Percentiles rank a stretch among this genome's conserved stretches.
phyloP scores from a whole-genome alignment of 352 stramenopile species.

The Globisporangium recalcitrans region DNA sequence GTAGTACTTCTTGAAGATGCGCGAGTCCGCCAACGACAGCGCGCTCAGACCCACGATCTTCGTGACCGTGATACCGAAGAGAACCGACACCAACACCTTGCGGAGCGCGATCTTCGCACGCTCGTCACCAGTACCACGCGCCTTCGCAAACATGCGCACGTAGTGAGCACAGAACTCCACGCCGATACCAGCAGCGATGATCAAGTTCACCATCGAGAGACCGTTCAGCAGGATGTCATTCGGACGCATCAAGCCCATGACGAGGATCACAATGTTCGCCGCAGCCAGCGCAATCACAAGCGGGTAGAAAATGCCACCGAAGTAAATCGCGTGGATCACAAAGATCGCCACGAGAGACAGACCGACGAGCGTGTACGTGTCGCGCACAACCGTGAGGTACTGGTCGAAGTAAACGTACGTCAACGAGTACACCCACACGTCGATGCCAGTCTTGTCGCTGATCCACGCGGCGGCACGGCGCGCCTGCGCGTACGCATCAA shows the following conservation, averaged over 20 bases:
- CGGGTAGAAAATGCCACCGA: conserved; percentile 40
- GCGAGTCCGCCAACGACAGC: conserved; percentile 48
- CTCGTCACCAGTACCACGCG: conserved; percentile 20
- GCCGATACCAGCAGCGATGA: conserved; percentile 72
- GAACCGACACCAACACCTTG: conserved; percentile 37
- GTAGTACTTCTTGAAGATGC: conserved; percentile 90
- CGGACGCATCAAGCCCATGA: conserved; percentile 53
- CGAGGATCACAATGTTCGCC: conserved; percentile 46
- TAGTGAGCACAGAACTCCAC: conserved; percentile 86
- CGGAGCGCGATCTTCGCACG: conserved; percentile 29
- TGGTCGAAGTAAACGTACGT: conserved; percentile 68
- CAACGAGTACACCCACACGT: conserved; percentile 53
- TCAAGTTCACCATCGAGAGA: conserved; percentile 82
- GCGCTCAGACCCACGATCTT: conserved; percentile 33
- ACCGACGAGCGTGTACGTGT: conserved; percentile 50
- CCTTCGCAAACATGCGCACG: conserved; percentile 60
- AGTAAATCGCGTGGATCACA: conserved; percentile 44
- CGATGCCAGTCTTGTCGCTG: conserved; percentile 49
- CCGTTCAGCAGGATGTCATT: conserved; percentile 73
- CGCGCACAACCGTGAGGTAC: conserved; percentile 50
- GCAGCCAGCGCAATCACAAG: conserved; percentile 39
- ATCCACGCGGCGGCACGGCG: conserved; percentile 45
- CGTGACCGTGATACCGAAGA: conserved; percentile 40
- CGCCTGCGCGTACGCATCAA: conserved; percentile 58
- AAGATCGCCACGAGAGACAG: conserved; percentile 44